These are phyloP conservation scores for Globisporangium carolinianum DNA, from an alignment of 352 stramenopile genomes.

Conservation along the genomic window DNA sequence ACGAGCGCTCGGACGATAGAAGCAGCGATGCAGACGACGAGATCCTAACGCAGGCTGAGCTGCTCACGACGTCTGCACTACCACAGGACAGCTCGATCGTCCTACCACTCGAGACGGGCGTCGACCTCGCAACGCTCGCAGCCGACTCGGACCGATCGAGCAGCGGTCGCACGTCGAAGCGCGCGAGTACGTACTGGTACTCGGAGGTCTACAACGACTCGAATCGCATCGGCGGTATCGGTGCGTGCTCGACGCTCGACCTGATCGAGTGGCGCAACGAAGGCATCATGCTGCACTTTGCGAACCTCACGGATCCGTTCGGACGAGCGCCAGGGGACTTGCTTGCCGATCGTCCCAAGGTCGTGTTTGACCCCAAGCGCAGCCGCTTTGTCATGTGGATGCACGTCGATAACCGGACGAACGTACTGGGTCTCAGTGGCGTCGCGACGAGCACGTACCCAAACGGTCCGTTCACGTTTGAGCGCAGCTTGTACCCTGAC, in stretches of 20 bases:
- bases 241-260: constrained; percentile 90
- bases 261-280: constrained; percentile 92
- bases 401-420: constrained; percentile 86
- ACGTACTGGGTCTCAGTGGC: constrained; percentile 85
- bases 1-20: constrained; percentile 29
- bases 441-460: constrained; percentile 87
- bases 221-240: constrained; percentile 67
- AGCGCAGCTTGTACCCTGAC: constrained; percentile 91
- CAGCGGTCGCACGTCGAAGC: constrained; percentile 9
- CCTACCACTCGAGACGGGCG: constrained; percentile 43
- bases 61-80: constrained; percentile 39
- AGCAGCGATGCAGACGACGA: constrained; percentile 36
- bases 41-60: constrained; percentile 41
- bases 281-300: constrained; percentile 92
- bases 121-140: constrained; percentile 27
- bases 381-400: constrained; percentile 96
- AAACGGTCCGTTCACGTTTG: constrained; percentile 90
- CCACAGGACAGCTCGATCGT: constrained; percentile 49
- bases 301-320: constrained; percentile 91
- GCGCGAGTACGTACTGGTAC: constrained; percentile 62
- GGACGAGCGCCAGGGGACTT: constrained; percentile 28
- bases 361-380: constrained; percentile 86
- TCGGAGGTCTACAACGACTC: constrained; percentile 49
- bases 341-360: constrained; percentile 84
- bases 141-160: constrained; percentile 11